Evolutionary conservation across 2,329 filamentous ascomycete species (phyloP).

Genomic region (Neobulgaria alba): DNA sequence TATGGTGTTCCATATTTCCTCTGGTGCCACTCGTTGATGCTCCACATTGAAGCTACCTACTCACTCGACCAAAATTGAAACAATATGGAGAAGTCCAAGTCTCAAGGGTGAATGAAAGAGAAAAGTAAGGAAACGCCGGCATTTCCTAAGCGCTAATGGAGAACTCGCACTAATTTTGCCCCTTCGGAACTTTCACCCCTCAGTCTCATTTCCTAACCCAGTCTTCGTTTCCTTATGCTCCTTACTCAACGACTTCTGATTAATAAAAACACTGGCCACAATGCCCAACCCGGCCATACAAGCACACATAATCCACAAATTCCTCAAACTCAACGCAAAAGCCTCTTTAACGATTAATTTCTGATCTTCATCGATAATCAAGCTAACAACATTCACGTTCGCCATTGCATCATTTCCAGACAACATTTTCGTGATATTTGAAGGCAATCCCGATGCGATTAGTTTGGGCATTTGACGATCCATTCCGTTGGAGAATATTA

Average conservation of each 20-base stretch:
- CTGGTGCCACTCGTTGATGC: too few relatives aligned
- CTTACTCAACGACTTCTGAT: slow-evolving; percentile 34
- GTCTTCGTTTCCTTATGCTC: slow-evolving; percentile 46
- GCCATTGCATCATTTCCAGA: slow-evolving; percentile 17
- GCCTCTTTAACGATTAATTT: slow-evolving; percentile 10
- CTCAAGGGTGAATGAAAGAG: too few relatives aligned
- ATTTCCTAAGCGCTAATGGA: too few relatives aligned
- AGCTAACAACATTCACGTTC: slow-evolving; percentile 30
- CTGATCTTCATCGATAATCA: slow-evolving; percentile 25
- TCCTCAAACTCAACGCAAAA: slow-evolving; percentile 17
- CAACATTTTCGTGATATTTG: slow-evolving; percentile 29
- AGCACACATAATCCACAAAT: slow-evolving; percentile 22
- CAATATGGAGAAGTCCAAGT: too few relatives aligned
- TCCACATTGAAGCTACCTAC: too few relatives aligned
- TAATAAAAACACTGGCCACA: slow-evolving; percentile 35
- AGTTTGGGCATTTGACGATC: slow-evolving; percentile 28
- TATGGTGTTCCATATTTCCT: too few relatives aligned
- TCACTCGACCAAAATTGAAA: too few relatives aligned
- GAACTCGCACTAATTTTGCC: too few relatives aligned
- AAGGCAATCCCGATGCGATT: slow-evolving; percentile 6
- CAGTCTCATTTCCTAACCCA: slow-evolving; percentile 27
- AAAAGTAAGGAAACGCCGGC: too few relatives aligned
- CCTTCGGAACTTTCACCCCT: too few relatives aligned
- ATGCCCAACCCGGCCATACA: slow-evolving; percentile 23
- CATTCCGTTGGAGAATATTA: slow-evolving; percentile 35